Evolutionary conservation across 2,329 filamentous ascomycete species (phyloP), one percentile per base, ranked within the genome.

Genomic region (Neofusicoccum parvum): DNA sequence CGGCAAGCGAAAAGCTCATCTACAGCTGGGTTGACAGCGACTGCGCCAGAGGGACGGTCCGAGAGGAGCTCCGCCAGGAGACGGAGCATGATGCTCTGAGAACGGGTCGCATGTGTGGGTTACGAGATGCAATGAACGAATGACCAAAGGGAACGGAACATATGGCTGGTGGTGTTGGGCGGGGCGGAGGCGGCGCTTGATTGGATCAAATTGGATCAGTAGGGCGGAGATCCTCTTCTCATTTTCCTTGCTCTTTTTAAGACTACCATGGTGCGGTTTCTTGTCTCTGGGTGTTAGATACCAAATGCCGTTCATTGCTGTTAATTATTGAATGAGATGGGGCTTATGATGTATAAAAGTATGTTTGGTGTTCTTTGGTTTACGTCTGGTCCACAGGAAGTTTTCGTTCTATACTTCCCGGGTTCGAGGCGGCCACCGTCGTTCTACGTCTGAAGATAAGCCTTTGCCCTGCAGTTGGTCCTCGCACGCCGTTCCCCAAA

Each of bases 31-130:
- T 32, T 7, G 27, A 1, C 27, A 32, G 27, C 27, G 27, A 7
- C 27, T 32, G 64, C 65, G 34, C 64, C 46, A 36, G 67, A 51
- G 51, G 58, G 74, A 17, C 70, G 74, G 58, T 72, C 71, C 5
- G 78, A 79, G 53, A 71, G 78, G 53, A 75, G 75, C 32, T 76
- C 78, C n/a, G 75, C 74, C 68, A 69, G 79, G 54, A 71, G 79
- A 67, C 76, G 78, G 70, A 80, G 78, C 68, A 80, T 80, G 79
- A 74, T 80, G 76, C 66, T 80, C 51, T 48, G 37, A 43, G 27
- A 23, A 11, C 3, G 17, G 41, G 5, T 10, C 10, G 4, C 2
- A 54, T 37, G 5, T 36, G 56, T 12, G 12, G 32, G 56, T 48
- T 37, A 36, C 6, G 15, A 37, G 41, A 60, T 15, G 46, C 37